Evolutionary conservation across 1,284 basidiomycete species (phyloP).

Genomic region (Takashimella koratensis): DNA sequence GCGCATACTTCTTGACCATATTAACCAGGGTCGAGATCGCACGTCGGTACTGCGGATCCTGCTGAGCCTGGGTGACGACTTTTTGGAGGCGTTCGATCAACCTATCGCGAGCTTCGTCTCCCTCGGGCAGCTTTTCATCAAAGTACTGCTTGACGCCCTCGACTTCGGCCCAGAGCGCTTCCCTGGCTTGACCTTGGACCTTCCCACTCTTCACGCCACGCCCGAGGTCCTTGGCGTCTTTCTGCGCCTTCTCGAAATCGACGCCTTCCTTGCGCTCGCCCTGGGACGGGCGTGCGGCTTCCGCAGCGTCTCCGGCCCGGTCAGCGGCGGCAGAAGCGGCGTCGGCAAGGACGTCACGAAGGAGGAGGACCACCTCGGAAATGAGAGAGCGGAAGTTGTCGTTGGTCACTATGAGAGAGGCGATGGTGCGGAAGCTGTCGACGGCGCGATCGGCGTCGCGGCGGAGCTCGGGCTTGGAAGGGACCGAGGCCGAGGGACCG

Average conservation of each 20-base stretch:
- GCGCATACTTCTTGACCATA: constrained; percentile 52
- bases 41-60: constrained; percentile 48
- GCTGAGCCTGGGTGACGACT: constrained; percentile 39
- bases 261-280: constrained; percentile 44
- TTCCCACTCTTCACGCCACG: constrained; percentile 26
- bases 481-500: constrained; percentile 17
- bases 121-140: constrained; percentile 50
- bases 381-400: constrained; percentile 48
- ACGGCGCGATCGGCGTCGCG: constrained; percentile 46
- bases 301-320: constrained; percentile 35
- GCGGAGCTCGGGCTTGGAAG: constrained; percentile 40
- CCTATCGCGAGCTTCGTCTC: constrained; percentile 45
- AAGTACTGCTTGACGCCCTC: constrained; percentile 43
- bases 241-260: constrained; percentile 40
- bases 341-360: constrained; percentile 51
- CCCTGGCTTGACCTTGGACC: constrained; percentile 37
- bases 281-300: constrained; percentile 38
- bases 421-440: constrained; percentile 49
- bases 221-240: constrained; percentile 41
- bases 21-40: constrained; percentile 47
- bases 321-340: constrained; percentile 41
- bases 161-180: constrained; percentile 34
- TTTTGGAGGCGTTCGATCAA: constrained; percentile 49
- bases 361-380: constrained; percentile 47
- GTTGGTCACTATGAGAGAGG: constrained; percentile 49